Base-by-base conservation (phyloP, 139 green algal species). In the Nannochloris sp. region DNA sequence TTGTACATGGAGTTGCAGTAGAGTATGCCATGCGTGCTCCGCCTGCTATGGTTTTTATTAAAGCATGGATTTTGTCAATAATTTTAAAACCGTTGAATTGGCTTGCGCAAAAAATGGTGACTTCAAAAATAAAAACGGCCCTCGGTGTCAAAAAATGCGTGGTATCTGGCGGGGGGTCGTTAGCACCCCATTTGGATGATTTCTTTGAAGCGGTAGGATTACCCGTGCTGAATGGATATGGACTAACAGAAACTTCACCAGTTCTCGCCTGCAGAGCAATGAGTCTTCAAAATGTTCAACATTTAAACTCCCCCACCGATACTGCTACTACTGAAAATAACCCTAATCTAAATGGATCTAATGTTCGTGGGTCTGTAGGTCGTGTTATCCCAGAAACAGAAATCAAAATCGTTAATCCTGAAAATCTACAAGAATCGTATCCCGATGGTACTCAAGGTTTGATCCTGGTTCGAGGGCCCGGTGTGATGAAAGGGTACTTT, bases 161-260 rank as follows among this genome's bases (percentile, higher is more conserved):
- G 19, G 68, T 97, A 37, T 87, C 72, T 46, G 92, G 92, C 14
- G 92, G 91, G 9, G 92, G 92, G 56, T 88, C 78, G 12, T 75
- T 97, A 56, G 65, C 87, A 1, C 14, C 80, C 0, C 83, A 96
- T 68, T 71, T 97, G 36, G 92, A 97, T 64, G 74, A 87, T 48
- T 97, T 97, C 47, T 97, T 87, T 67, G 90, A 95, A 61, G 56
- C 75, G 15, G 53, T 93, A 2, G 91, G 81, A 0, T 72, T 97
- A 29, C 44, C 70, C 0, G 78, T 97, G 35, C 67, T 97, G 39
- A 97, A 97, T 60, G 92, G 92, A 39, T 97, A 88, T 79, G 92
- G 91, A 15, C 78, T 97, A 6, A 95, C 83, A 3, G 91, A 97
- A 77, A 95, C 87, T 0, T 89, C 78, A 1, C 92, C 92, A 0